These are phyloP conservation scores for Vararia minispora DNA, from an alignment of 768 basidiomycete genomes.

Conservation along the genomic window DNA sequence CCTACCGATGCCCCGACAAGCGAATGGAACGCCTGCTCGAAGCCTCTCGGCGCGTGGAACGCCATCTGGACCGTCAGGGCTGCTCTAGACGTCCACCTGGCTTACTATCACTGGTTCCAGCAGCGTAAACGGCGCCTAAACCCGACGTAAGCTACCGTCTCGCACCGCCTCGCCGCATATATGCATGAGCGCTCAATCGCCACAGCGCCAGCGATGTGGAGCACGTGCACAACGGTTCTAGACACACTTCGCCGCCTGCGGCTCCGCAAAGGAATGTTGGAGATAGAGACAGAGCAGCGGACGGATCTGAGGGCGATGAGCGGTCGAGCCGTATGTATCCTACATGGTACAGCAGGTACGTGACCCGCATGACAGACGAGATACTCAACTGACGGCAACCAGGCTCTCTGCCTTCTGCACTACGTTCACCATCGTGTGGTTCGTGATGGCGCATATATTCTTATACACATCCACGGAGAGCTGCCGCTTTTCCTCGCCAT, in stretches of 20 bases:
- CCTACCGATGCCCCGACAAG: constrained; percentile 27
- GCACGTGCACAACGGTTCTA: too few species aligned
- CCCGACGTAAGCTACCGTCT: too few species aligned
- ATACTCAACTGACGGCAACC: not conserved
- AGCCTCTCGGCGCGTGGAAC: constrained; percentile 60
- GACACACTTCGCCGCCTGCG: too few species aligned
- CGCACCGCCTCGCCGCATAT: not conserved
- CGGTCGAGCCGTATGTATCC: too few species aligned
- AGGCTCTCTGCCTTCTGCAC: constrained; percentile 59
- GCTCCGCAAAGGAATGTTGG: too few species aligned
- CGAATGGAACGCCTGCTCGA: constrained; percentile 54
- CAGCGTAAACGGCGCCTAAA: constrained; percentile 15
- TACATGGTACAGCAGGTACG: constrained; percentile 12
- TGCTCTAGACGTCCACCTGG: constrained; percentile 33
- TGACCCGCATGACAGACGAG: not conserved
- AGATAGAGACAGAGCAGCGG: too few species aligned
- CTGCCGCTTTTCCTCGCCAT: constrained; percentile 64
- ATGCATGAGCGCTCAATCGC: not conserved
- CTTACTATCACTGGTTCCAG: constrained; percentile 45
- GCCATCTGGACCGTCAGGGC: constrained; percentile 51
- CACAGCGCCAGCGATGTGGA: too few species aligned
- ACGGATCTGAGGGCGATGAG: too few species aligned
- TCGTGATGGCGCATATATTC: constrained; percentile 69
- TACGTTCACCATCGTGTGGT: constrained; percentile 70
- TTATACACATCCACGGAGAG: constrained; percentile 66